phyloP scores from a whole-genome alignment of 2,329 filamentous ascomycete species.

The Whalleya microplaca region DNA sequence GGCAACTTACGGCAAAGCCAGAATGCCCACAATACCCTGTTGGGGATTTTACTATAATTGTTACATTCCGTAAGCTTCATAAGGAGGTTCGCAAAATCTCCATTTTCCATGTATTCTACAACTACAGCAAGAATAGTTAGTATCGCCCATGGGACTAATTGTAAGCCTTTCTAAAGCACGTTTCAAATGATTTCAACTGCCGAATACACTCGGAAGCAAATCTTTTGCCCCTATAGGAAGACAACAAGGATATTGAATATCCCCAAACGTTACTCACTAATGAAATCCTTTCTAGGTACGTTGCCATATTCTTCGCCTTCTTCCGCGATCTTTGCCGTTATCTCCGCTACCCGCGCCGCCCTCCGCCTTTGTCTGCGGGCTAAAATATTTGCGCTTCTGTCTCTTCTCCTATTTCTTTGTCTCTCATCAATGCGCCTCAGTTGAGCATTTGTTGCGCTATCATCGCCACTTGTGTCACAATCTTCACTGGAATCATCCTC shows the following conservation, averaged over 20 bases:
- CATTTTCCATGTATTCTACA: conserved; percentile 27
- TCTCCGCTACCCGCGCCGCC: no score
- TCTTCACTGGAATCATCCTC: conserved; percentile 23
- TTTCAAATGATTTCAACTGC: background rate
- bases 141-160: background rate
- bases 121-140: conserved; percentile 15
- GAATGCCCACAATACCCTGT: conserved; percentile 24
- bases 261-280: no score
- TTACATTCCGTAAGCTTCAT: conserved; percentile 1
- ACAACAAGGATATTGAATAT: no score
- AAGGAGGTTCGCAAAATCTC: conserved; percentile 21
- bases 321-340: no score
- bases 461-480: conserved; percentile 24
- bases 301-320: no score
- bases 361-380: no score
- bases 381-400: background rate
- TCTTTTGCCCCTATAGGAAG: no score
- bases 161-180: background rate
- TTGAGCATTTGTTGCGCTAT: conserved; percentile 1
- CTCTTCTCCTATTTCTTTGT: background rate
- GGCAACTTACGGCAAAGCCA: conserved; percentile 24
- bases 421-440: background rate
- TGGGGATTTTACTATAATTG: conserved; percentile 9
- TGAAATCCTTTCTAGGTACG: no score
- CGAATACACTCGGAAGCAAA: background rate